Evolutionary conservation across 805 yeast species (phyloP).

Genomic region (Yarrowia keelungensis): DNA sequence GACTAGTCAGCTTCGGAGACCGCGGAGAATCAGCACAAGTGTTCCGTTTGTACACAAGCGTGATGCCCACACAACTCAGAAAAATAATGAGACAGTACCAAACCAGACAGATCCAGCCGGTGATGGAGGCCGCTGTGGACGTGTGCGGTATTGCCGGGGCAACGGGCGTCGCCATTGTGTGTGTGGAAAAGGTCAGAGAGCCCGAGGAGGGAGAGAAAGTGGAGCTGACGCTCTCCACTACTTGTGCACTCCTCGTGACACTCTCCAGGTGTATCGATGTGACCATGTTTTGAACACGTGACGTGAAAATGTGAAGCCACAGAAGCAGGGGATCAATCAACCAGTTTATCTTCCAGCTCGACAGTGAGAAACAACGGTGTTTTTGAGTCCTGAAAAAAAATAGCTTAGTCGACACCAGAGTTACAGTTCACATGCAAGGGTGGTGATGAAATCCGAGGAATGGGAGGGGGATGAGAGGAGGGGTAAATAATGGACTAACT

Average conservation of each 20-base stretch:
- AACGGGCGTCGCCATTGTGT: too few species aligned
- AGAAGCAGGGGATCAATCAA: too few species aligned
- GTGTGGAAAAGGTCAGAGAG: background rate
- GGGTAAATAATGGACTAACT: too few species aligned
- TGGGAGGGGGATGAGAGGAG: background rate
- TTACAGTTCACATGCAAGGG: constrained; percentile 20
- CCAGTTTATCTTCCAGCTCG: background rate
- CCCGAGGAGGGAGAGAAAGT: background rate
- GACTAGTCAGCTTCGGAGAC: background rate
- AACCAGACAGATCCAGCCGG: constrained; percentile 13
- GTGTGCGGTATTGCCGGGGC: too few species aligned
- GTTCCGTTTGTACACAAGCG: constrained; percentile 25
- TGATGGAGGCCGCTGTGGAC: background rate
- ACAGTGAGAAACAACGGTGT: background rate
- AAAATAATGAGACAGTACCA: constrained; percentile 33
- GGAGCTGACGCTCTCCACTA: too few species aligned
- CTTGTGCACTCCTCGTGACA: too few species aligned
- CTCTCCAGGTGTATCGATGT: too few species aligned
- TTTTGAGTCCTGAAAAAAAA: background rate
- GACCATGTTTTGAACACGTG: too few species aligned
- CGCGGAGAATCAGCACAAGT: background rate
- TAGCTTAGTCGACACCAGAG: constrained; percentile 4
- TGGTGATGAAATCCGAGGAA: constrained; percentile 5
- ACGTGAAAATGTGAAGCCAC: too few species aligned
- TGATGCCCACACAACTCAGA: constrained; percentile 14